Evolutionary conservation across 2,329 filamentous ascomycete genomes (phyloP), one percentile per base, ranked within the genome.

Genomic region (Escovopsis sp.): DNA sequence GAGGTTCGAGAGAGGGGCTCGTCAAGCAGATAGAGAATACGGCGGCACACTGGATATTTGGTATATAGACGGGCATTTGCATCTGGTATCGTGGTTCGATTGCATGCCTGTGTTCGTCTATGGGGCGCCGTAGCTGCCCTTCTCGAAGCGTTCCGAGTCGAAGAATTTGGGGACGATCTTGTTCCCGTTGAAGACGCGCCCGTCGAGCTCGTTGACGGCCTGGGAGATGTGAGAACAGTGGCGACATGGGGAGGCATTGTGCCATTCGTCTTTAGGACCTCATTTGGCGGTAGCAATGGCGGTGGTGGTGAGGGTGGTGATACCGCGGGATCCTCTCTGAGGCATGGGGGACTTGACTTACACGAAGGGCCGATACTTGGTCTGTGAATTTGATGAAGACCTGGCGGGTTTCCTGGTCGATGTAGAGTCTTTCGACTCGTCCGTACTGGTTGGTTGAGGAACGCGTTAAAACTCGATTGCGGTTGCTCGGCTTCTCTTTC

Each of bases 371-470:
- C 31, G 82, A 90, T 36, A 96, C 65, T 48, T 79, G 73, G 45
- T 80, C 81, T 2, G 83, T 88, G 52, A 96, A 98, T 54, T 92
- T 84, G 55, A 98, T 85, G 55, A 94, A 96, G 4, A 98, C 90
- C 35, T 76, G 72, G 11, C 64, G 58, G 33, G 64, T 65, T 43
- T 68, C 61, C 31, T 74, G 64, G 49, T 83, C 74, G 39, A 94
- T 77, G 49, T 78, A 79, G 14, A 94, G 65, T 45, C 84, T 68
- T 55, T 92, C 82, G 5, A 94, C 80, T 31, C 75, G 71, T 13
- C 87, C 86, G 52, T 93, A 93, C 75, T 85, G 29, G 31, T 16
- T 13, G n/a, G n/a, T n/a, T n/a, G n/a, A n/a, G n/a, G n/a, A n/a
- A 33, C 5, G 44, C 19, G 38, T 37, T 21, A 34, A 40, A 38